Evolutionary conservation across 768 basidiomycete species (phyloP), one percentile per base, ranked within the genome.

Genomic region (Russula sp.): DNA sequence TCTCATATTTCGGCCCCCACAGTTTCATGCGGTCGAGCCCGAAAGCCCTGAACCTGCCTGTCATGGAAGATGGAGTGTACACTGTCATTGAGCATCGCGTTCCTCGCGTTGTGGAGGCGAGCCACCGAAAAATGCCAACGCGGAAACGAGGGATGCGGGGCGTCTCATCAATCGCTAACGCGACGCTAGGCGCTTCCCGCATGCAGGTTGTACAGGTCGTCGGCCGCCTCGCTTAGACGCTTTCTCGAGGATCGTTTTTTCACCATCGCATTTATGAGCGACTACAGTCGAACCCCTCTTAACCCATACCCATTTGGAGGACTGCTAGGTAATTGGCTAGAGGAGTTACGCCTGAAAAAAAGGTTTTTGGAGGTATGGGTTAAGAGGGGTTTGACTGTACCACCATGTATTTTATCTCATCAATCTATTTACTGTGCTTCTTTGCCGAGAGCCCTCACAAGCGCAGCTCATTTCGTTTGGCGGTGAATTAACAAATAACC

Each of bases 141-240:
- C 26, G 46, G 28, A 22, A 30, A 14, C 20, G 16, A 22, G 30
- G 42, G 18, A 16, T n/a, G 46, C 20, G n/a, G n/a, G n/a, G n/a
- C n/a, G n/a, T n/a, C 54, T 28, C 54, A 28, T 50, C n/a, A 18
- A 40, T 49, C 9, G 36, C 48, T 40, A 20, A 38, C 28, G 30
- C 30, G 56, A 57, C 56, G 28, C 14, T 44, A 24, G 55, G 32
- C 32, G 9, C 8, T 40, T 34, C 51, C 52, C 63, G 22, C 46
- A 42, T 59, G 58, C n/a, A n/a, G n/a, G n/a, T n/a, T n/a, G n/a
- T n/a, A n/a, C n/a, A n/a, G n/a, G n/a, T n/a, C n/a, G 26, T 53
- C 36, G 34, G 46, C 59, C 46, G 44, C 50, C 51, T 26, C 49
- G 63, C 52, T 59, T 64, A 48, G 9, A 20, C 34, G 26, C 26